Conservation (phyloP, 345 rosid species). For the Hirschfeldia incana region DNA sequence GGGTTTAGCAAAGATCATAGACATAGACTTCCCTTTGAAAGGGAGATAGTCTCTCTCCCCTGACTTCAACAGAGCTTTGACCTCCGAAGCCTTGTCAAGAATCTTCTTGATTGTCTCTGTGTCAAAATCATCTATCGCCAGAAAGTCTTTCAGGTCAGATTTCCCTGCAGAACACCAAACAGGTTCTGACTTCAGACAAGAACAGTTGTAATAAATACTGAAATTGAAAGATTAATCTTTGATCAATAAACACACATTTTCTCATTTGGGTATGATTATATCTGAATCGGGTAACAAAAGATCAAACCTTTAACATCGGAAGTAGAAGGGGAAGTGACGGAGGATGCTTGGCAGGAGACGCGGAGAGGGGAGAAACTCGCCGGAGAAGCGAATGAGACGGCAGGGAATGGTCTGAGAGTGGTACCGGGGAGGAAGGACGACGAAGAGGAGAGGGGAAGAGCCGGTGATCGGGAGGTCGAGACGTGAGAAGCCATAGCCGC, state of each 20-base stretch:
- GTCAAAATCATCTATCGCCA: constrained; percentile 85
- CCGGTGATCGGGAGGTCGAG: constrained; percentile 40
- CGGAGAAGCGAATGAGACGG: constrained; percentile 38
- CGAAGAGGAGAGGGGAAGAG: constrained; percentile 43
- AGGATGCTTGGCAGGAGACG: constrained; percentile 66
- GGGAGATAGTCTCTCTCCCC: constrained; percentile 80
- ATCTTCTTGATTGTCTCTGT: constrained; percentile 70
- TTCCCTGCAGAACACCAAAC: constrained; percentile 45
- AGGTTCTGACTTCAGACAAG: not conserved
- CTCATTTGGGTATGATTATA: not conserved
- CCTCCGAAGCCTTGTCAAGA: constrained; percentile 73
- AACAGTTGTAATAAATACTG: not conserved
- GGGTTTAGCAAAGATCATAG: constrained; percentile 95
- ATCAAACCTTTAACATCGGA: constrained; percentile 49
- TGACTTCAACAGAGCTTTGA: constrained; percentile 79
- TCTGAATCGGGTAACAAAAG: not conserved
- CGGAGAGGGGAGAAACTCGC: constrained; percentile 31
- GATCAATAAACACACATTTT: not conserved
- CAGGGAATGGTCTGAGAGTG: constrained; percentile 27
- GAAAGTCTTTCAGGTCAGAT: constrained; percentile 60
- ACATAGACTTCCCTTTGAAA: constrained; percentile 90
- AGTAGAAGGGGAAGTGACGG: constrained; percentile 56
- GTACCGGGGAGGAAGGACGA: constrained; percentile 44
- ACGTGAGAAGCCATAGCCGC: constrained; percentile 57
- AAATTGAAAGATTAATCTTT: not conserved